Conservation (phyloP, 2,329 filamentous ascomycete genomes). For the Neonectria neomacrospora region DNA sequence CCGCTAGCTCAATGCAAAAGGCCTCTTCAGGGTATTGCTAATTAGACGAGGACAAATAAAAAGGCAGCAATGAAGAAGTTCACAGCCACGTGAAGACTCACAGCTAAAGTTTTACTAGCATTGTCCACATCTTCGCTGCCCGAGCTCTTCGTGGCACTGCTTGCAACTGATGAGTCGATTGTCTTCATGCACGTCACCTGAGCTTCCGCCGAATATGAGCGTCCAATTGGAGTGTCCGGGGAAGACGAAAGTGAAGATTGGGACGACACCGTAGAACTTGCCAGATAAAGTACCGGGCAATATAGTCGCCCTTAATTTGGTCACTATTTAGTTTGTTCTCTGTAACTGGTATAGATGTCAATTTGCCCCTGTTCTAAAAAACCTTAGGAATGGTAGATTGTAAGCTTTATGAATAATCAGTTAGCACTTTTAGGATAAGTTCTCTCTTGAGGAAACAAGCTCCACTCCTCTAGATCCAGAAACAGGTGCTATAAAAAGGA, state of each 20-base stretch:
- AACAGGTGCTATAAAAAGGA: conserved; percentile 7
- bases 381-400: conserved; percentile 16
- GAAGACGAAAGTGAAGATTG: conserved; percentile 30
- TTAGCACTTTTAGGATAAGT: conserved; percentile 29
- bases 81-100: neutral
- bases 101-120: neutral
- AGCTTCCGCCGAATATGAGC: conserved; percentile 4
- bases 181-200: conserved; percentile 30
- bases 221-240: conserved; percentile 13
- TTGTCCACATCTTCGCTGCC: neutral
- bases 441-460: conserved; percentile 19
- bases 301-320: neutral
- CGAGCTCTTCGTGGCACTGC: neutral
- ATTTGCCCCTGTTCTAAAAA: conserved; percentile 11
- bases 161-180: neutral
- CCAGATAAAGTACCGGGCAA: neutral
- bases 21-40: no score
- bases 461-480: conserved; percentile 6
- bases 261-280: neutral
- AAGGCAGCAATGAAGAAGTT: neutral
- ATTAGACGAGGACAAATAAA: neutral
- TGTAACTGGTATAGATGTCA: neutral
- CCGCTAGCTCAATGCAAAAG: no score
- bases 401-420: conserved; percentile 22
- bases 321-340: neutral